These are phyloP conservation scores for Leccinum pachyderme DNA, from an alignment of 1,284 basidiomycete species.

Conservation along the genomic window DNA sequence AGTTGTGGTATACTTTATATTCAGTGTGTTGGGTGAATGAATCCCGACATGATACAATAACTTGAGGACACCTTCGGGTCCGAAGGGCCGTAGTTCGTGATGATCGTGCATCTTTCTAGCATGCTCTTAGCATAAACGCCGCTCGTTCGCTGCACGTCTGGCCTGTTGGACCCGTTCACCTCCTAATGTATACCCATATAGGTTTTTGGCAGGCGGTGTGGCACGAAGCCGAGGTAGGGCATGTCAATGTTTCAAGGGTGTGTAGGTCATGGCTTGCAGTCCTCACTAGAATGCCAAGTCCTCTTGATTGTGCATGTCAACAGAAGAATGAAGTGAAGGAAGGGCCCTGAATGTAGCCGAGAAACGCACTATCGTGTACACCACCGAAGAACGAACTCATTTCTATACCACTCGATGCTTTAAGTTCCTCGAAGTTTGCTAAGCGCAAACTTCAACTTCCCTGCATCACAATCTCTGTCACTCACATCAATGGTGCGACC, in stretches of 20 bases:
- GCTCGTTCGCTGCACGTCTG: too few species aligned
- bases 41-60: too few species aligned
- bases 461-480: conserved; percentile 13
- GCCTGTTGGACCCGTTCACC: too few species aligned
- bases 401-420: neutral
- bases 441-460: conserved; percentile 9
- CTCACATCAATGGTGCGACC: neutral
- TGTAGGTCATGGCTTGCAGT: neutral
- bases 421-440: neutral
- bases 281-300: neutral
- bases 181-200: too few species aligned
- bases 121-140: neutral
- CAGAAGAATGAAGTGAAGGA: neutral
- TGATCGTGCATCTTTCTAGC: neutral
- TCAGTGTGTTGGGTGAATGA: too few species aligned
- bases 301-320: neutral
- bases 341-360: too few species aligned
- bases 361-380: neutral
- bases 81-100: neutral
- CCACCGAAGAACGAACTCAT: neutral
- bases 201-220: neutral
- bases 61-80: too few species aligned
- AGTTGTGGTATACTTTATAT: too few species aligned
- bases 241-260: neutral
- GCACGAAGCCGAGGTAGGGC: neutral